Conservation (phyloP, 208 protist genomes). For the Borovskyia barvae region DNA sequence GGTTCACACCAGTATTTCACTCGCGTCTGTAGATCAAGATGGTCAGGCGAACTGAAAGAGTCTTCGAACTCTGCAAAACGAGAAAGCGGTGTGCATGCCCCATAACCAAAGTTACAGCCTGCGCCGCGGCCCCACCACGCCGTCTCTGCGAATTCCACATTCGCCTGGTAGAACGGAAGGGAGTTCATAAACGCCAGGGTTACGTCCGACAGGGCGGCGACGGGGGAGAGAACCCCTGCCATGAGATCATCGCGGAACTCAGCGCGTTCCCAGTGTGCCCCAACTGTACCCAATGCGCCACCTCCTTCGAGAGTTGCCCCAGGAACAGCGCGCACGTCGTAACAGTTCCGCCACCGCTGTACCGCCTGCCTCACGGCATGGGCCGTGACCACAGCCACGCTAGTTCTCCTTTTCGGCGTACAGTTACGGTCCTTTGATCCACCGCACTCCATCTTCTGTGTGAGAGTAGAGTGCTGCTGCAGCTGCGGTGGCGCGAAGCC, state of each 20-base stretch:
- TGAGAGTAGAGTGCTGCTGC: constrained; percentile 1
- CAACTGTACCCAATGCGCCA: constrained; percentile 55
- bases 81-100: constrained; percentile 1
- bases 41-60: not conserved
- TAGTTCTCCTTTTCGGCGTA: not conserved
- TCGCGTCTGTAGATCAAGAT: constrained; percentile 6
- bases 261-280: constrained; percentile 78
- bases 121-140: constrained; percentile 37
- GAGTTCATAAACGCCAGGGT: constrained; percentile 68
- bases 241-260: constrained; percentile 75
- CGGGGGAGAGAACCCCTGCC: constrained; percentile 39
- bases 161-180: constrained; percentile 61
- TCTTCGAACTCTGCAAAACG: constrained; percentile 1
- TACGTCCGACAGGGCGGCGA: constrained; percentile 39
- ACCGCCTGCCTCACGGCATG: constrained; percentile 3
- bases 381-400: not conserved
- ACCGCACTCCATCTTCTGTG: not conserved
- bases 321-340: constrained; percentile 4
- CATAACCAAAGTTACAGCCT: constrained; percentile 36
- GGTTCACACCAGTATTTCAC: constrained; percentile 25
- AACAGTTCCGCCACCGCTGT: constrained; percentile 11
- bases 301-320: constrained; percentile 65
- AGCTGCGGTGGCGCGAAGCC: constrained; percentile 57
- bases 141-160: constrained; percentile 11
- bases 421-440: too few species aligned